Evolutionary conservation across 2,329 filamentous ascomycete species (phyloP).

Genomic region (Aspergillus fischeri): DNA sequence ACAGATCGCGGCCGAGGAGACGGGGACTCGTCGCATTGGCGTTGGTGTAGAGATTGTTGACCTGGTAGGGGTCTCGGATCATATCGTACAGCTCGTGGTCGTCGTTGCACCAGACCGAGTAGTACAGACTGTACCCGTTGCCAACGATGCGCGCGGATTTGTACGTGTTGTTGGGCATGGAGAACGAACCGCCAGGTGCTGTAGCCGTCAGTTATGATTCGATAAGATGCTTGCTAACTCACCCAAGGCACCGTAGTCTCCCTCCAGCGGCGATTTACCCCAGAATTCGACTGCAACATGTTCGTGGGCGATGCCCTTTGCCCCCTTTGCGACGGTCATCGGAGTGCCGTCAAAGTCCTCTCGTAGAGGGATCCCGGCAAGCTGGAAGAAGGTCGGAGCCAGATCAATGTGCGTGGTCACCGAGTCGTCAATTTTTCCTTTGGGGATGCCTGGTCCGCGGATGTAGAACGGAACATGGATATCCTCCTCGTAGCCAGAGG

Average conservation of each 20-base stretch:
- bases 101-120: conserved; percentile 40
- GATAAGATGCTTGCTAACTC: neutral
- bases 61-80: conserved; percentile 35
- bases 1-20: conserved; percentile 19
- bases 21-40: neutral
- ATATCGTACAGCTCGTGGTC: conserved; percentile 40
- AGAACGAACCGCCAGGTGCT: conserved; percentile 17
- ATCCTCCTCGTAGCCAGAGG: conserved; percentile 57
- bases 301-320: conserved; percentile 40
- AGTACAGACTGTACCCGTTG: conserved; percentile 36
- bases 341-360: conserved; percentile 56
- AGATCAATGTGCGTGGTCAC: conserved; percentile 63
- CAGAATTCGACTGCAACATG: conserved; percentile 58
- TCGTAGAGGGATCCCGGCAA: conserved; percentile 38
- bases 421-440: conserved; percentile 39
- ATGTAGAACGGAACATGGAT: conserved; percentile 58
- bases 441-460: conserved; percentile 53
- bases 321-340: conserved; percentile 40
- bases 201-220: neutral
- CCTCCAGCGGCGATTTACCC: conserved; percentile 39
- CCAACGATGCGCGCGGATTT: conserved; percentile 37
- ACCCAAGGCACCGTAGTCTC: conserved; percentile 26
- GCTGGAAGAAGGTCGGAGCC: conserved; percentile 55
- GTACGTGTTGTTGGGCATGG: conserved; percentile 36
- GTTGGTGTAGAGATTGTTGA: conserved; percentile 29